Base-by-base conservation (phyloP, 2,329 filamentous ascomycete genomes). In the Xylaria hypoxylon region DNA sequence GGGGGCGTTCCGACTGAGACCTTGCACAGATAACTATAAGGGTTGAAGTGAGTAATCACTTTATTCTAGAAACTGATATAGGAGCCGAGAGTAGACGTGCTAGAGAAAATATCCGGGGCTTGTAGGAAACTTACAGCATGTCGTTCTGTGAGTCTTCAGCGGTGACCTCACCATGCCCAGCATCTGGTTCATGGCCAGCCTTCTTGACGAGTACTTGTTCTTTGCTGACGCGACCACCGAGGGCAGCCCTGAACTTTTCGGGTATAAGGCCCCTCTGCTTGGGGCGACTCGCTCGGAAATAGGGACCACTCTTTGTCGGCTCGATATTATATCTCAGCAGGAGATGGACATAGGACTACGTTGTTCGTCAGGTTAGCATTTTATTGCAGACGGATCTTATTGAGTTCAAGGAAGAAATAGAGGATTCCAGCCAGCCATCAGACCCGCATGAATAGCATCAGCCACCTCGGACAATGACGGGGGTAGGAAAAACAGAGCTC, bases 121-220 rank as follows among this genome's bases (percentile, higher is more conserved):
- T 6, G 6, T n/a, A 47, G 15, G 19, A 35, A 4, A 40, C 55
- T 52, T 59, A 77, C 78, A 86, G 78, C 5, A 85, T 80, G 68
- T 92, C 90, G 71, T 91, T 90, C 77, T 92, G 87, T 60, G 87
- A 82, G 74, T 92, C 90, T 26, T 90, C 84, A 5, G 86, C 85
- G 5, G 83, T 80, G 31, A 90, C 85, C 44, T 86, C 79, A 2
- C 83, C 83, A n/a, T 77, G 72, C 47, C 83, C 68, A 33, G 77
- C 78, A 13, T 74, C 69, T 38, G 77, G 73, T 52, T 72, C 59
- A 61, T 72, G 19, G 65, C 67, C 62, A 17, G 73, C 80, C 76
- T 83, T 83, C 76, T 85, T 83, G 70, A 79, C 79, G 26, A 90
- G 79, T n/a, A 81, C 77, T 68, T 82, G 80, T 52, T 81, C 79